These are phyloP conservation scores for Ustulina deusta DNA, from an alignment of 2,329 filamentous ascomycete genomes.

Conservation along the genomic window DNA sequence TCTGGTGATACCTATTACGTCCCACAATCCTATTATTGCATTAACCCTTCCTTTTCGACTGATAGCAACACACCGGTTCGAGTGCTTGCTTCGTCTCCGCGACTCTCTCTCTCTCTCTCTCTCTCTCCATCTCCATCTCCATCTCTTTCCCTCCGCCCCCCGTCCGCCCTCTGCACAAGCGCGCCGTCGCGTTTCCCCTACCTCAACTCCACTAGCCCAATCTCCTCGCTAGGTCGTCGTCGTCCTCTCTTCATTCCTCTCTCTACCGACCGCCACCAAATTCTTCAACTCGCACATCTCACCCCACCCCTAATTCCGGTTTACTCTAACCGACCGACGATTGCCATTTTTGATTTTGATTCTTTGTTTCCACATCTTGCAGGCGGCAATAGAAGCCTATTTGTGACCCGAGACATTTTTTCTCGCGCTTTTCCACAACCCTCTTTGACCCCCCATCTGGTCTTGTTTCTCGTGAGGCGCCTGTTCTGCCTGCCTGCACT, in stretches of 20 bases:
- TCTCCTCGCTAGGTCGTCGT: conserved; percentile 26
- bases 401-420: conserved; percentile 34
- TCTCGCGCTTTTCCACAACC: conserved; percentile 18
- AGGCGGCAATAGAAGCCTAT: conserved; percentile 25
- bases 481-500: conserved; percentile 35
- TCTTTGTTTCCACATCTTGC: conserved; percentile 27
- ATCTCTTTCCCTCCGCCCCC: background rate
- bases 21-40: background rate
- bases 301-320: conserved; percentile 10
- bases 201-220: conserved; percentile 30
- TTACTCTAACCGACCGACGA: background rate
- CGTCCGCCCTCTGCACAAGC: conserved; percentile 3
- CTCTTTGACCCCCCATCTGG: conserved; percentile 30
- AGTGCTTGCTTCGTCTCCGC: conserved; percentile 21
- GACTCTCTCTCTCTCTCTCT: conserved; percentile 11
- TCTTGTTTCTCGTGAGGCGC: conserved; percentile 36
- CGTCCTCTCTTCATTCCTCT: conserved; percentile 14
- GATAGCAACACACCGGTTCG: background rate
- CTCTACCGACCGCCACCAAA: conserved; percentile 15
- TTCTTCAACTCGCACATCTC: conserved; percentile 15
- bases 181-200: conserved; percentile 25
- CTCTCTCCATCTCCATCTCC: conserved; percentile 2
- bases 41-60: conserved; percentile 1
- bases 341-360: conserved; percentile 19
- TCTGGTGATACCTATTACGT: conserved; percentile 10